Conservation (phyloP, 495 filamentous ascomycete genomes). For the Lophiotrema nucula region DNA sequence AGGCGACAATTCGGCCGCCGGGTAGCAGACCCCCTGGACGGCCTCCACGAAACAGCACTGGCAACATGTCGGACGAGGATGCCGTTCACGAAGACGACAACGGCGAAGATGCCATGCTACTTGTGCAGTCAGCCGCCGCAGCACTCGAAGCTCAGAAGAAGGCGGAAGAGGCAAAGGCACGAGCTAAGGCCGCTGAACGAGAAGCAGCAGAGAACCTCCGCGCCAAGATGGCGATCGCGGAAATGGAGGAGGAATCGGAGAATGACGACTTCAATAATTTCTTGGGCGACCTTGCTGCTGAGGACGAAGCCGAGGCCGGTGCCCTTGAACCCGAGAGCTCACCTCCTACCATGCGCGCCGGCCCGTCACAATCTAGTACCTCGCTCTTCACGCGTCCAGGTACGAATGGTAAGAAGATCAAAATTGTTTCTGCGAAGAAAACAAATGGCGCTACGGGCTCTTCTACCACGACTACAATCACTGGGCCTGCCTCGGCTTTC, state of each 20-base stretch:
- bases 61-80: slow-evolving; percentile 26
- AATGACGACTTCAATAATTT: slow-evolving; percentile 16
- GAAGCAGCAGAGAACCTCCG: slow-evolving; percentile 30
- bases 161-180: slow-evolving; percentile 21
- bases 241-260: slow-evolving; percentile 16
- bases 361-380: neutral
- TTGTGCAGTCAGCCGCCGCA: slow-evolving; percentile 20
- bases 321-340: neutral
- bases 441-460: neutral
- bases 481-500: neutral
- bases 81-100: slow-evolving; percentile 28
- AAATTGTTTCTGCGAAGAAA: neutral
- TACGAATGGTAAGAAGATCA: slow-evolving; percentile 20
- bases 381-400: slow-evolving; percentile 11
- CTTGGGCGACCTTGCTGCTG: slow-evolving; percentile 23
- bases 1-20: slow-evolving; percentile 20
- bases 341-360: neutral
- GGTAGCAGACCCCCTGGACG: neutral
- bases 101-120: slow-evolving; percentile 2
- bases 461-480: neutral
- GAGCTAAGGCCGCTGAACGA: neutral
- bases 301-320: slow-evolving; percentile 10
- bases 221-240: slow-evolving; percentile 22
- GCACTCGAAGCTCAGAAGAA: slow-evolving; percentile 15
- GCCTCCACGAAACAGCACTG: slow-evolving; percentile 18